Evolutionary conservation across 2,329 filamentous ascomycete species (phyloP).

Genomic region (Penicillium sumatraense): DNA sequence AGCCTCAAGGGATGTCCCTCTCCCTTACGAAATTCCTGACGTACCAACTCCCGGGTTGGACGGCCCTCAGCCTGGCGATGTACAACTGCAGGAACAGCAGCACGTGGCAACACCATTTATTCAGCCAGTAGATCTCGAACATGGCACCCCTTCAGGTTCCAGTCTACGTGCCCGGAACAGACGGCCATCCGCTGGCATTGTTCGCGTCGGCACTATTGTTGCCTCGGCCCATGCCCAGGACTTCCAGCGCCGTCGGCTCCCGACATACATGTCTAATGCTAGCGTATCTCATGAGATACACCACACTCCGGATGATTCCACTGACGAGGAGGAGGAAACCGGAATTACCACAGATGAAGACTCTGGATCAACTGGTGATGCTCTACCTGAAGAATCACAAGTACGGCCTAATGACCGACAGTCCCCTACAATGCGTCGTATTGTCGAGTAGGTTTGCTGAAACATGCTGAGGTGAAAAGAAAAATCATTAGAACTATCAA

Average conservation of each 20-base stretch:
- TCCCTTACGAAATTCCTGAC: slow-evolving; percentile 70
- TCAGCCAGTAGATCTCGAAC: slow-evolving; percentile 33
- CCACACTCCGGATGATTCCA: slow-evolving; percentile 41
- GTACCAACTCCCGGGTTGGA: slow-evolving; percentile 17
- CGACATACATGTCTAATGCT: slow-evolving; percentile 47
- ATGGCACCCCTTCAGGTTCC: slow-evolving; percentile 31
- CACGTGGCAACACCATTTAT: slow-evolving; percentile 19
- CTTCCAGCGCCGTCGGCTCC: slow-evolving; percentile 77
- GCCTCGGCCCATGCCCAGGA: slow-evolving; percentile 87
- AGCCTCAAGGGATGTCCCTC: slow-evolving; percentile 81
- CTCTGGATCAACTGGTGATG: slow-evolving; percentile 8
- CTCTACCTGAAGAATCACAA: neutral
- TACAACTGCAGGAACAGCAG: slow-evolving; percentile 34
- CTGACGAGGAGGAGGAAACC: slow-evolving; percentile 42
- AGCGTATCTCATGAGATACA: slow-evolving; percentile 39
- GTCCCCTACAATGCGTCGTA: slow-evolving; percentile 10
- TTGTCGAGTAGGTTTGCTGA: slow-evolving; percentile 7
- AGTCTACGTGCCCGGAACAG: slow-evolving; percentile 32
- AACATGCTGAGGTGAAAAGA: slow-evolving; percentile 4
- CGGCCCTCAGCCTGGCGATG: slow-evolving; percentile 20
- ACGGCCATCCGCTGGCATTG: slow-evolving; percentile 44
- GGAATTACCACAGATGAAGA: slow-evolving; percentile 37
- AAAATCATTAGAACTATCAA: slow-evolving; percentile 4
- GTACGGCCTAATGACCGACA: neutral
- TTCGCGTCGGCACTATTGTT: slow-evolving; percentile 69